Evolutionary conservation across 2,329 filamentous ascomycete species (phyloP), one percentile per base, ranked within the genome.

Genomic region (Fusarium napiforme): DNA sequence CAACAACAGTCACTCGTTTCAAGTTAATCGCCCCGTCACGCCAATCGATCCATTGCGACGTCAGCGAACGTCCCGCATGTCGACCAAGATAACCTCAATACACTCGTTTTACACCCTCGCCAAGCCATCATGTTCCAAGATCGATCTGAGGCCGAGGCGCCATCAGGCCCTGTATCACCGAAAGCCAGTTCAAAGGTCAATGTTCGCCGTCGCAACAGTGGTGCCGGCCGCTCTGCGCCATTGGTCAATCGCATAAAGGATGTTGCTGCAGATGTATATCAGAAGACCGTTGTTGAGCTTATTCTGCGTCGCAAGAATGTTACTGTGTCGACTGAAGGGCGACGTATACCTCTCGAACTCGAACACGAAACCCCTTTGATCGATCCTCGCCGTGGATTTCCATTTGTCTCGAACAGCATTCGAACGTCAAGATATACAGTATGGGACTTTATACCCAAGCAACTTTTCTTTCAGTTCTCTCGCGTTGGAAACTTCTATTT

Each of bases 401-500:
- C 83, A 11, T 90, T 86, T 79, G 78, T 89, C 50, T 86, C 86
- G 60, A 90, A 90, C 80, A 90, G 87, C 74, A 96, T 97, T 73
- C 90, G 94, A 46, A 96, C 93, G 1, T 94, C 93, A 72, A 90
- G 94, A 53, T 97, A 97, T 81, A 96, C 91, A 26, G 82, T 93
- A 5, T 95, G 91, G 87, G 93, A 95, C 80, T 97, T 97, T 80
- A 82, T 97, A 19, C 95, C 94, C 6, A 93, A 94, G 71, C 95
- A 97, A 79, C 81, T 97, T 21, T 87, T 95, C 67, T 95, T 94
- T 61, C 94, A 97, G 78, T 96, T 96, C 79, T 93, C 93, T 12
- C 93, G 96, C 69, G 84, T 97, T 53, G 93, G 93, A 74, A 97
- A 97, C 82, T 96, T 97, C 78, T 90, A 97, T 82, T 97, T 97